Base-by-base conservation (phyloP, 768 basidiomycete genomes). In the Termitomyces sp. region DNA sequence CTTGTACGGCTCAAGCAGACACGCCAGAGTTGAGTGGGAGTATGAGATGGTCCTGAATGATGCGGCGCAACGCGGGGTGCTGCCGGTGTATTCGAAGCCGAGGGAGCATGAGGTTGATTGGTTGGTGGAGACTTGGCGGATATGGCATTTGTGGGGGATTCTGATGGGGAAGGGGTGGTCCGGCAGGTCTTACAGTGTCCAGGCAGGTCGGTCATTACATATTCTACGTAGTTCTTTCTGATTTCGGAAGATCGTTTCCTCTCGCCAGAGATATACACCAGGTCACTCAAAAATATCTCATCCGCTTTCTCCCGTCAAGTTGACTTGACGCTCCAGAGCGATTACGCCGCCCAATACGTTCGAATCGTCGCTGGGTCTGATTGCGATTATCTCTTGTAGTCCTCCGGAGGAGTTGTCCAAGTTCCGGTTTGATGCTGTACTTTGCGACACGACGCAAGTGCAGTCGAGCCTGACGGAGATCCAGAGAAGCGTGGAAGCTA, bases 51-150 rank as follows among this genome's bases (percentile, higher is more conserved):
- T 68, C 0, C 56, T 85, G 11, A 63, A 85, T 44, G 72, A 74
- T 24, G 77, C 76, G 1, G 71, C 72, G 2, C 63, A 72, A 37
- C 62, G 65, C 12, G 69, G 67, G 10, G 46, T 60, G 1, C 69
- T 87, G 2, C 78, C 83, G 1, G 56, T 30, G 8, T 74, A 78
- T 60, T 64, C 86, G 19, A 75, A 63, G 54, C 80, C 84, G 8
- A 62, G 63, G 38, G 69, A 53, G 2, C 67, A 67, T 15, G 74
- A 79, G 54, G 69, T 87, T 50, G 82, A 84, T 53, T 64, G 44
- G 2, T 56, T 80, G 1, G 67, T 80, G 2, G 70, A 70, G 1
- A 58, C 11, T 49, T 82, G 37, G 65, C 84, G 10, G 68, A 70
- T 3, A 66, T 73, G 14, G 72, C 71, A 0, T 57, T 80, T 6